Percentiles rank a stretch among this genome's conserved stretches.
Conservation (phyloP, 164 flowering plant genomes). For the Stephania yunnanensis region DNA sequence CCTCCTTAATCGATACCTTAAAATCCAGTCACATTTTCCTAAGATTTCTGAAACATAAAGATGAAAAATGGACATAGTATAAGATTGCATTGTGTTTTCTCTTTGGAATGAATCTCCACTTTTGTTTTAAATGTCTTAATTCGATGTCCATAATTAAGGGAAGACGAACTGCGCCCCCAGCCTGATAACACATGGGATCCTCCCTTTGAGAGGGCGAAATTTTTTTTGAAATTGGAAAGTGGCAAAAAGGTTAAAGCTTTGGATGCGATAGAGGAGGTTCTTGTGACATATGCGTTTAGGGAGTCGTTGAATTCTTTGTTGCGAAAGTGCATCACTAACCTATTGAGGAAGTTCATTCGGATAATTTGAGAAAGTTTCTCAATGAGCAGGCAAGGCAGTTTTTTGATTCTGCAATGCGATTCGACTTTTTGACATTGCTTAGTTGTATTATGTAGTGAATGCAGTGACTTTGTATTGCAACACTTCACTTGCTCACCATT, state of each 20-base stretch:
- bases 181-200: constrained; percentile 96
- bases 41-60: no score
- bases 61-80: no score
- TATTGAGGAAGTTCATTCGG: constrained; percentile 67
- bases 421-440: no score
- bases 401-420: neutral
- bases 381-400: constrained; percentile 38
- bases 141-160: constrained; percentile 19
- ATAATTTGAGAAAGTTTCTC: constrained; percentile 52
- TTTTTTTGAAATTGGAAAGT: constrained; percentile 35
- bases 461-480: no score
- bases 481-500: no score
- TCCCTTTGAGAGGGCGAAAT: constrained; percentile 77
- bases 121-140: no score
- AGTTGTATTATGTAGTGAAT: neutral
- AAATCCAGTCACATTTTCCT: neutral
- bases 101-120: no score
- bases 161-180: constrained; percentile 63
- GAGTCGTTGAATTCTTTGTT: constrained; percentile 16
- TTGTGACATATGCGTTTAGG: constrained; percentile 20
- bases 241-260: constrained; percentile 22
- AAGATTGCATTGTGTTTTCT: no score
- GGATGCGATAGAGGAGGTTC: constrained; percentile 38
- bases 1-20: neutral
- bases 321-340: constrained; percentile 62